Evolutionary conservation across 176 grass and related monocot species (phyloP), one percentile per base, ranked within the genome.

Genomic region (Lolium multiflorum): DNA sequence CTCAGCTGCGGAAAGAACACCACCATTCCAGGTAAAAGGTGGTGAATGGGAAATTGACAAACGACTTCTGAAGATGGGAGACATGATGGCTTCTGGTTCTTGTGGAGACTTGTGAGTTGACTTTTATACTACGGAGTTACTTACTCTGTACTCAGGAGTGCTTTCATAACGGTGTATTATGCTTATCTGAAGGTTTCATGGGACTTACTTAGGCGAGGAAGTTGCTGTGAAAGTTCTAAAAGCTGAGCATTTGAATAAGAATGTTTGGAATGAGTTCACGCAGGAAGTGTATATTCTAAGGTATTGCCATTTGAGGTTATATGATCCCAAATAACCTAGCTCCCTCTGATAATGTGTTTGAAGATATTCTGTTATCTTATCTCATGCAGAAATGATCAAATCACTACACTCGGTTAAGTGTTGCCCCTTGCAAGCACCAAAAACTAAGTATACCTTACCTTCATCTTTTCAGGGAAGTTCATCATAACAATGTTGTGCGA

Each of bases 251-350:
- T 88, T 99, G 75, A 94, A 96, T 83, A 91, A 94, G 54, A 92
- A 91, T 93, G 81, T 94, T 54, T 87, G 87, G 88, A 82, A 87
- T 14, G 97, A 99, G 76, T 99, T 99, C 74, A 89, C 88, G 4
- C 97, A 99, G 90, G 97, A 99, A 95, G 97, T 99, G 48, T 88
- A 87, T 88, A 99, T 99, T 85, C 87, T 99, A 85, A 99, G 94
- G 97, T 99, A 94, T 83, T 81, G n/a, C 77, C 60, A 88, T 85
- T 77, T 61, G 60, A 28, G 69, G 17, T 79, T 75, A 46, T 91
- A 43, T 83, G 74, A 44, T 63, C 41, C 4, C 41, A 37, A 79
- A 87, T 47, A 28, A n/a, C 44, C 16, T 68, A 62, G 13, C 39
- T 57, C 67, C 70, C 79, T 59, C 43, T 47, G 25, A 48, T 52